Percentiles rank a stretch among this genome's conserved stretches.
Conservation (phyloP, 768 basidiomycete species). For the Chlorophyllum brunneum region DNA sequence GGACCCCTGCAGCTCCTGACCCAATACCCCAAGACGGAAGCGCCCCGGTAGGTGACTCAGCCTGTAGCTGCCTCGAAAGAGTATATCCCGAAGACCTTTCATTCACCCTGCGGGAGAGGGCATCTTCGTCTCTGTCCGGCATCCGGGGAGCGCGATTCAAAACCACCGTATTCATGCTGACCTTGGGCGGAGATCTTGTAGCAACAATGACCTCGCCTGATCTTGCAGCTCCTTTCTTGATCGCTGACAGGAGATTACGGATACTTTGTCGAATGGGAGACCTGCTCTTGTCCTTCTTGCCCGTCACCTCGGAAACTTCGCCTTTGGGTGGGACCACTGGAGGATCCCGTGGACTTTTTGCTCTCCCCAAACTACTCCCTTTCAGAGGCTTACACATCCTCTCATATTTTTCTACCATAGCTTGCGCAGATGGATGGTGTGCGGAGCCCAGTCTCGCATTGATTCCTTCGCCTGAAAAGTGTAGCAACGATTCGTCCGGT, state of each 20-base stretch:
- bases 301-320: background rate
- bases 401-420: background rate
- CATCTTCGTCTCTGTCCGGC: too few relatives aligned
- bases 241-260: constrained; percentile 14
- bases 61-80: too few relatives aligned
- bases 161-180: background rate
- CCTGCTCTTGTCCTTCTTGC: constrained; percentile 11
- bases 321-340: background rate
- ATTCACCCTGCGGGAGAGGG: too few relatives aligned
- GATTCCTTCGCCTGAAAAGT: background rate
- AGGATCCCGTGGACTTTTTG: background rate
- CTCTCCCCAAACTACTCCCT: background rate
- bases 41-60: background rate
- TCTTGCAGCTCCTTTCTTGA: constrained; percentile 19
- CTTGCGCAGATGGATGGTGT: background rate
- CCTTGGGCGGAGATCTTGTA: background rate
- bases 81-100: background rate
- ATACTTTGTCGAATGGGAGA: constrained; percentile 13
- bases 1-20: background rate
- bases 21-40: background rate
- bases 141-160: background rate
- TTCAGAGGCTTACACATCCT: constrained; percentile 1
- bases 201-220: background rate
- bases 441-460: background rate
- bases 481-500: background rate